Evolutionary conservation across 1,284 basidiomycete species (phyloP).

Genomic region (Ceratobasidium sp.): DNA sequence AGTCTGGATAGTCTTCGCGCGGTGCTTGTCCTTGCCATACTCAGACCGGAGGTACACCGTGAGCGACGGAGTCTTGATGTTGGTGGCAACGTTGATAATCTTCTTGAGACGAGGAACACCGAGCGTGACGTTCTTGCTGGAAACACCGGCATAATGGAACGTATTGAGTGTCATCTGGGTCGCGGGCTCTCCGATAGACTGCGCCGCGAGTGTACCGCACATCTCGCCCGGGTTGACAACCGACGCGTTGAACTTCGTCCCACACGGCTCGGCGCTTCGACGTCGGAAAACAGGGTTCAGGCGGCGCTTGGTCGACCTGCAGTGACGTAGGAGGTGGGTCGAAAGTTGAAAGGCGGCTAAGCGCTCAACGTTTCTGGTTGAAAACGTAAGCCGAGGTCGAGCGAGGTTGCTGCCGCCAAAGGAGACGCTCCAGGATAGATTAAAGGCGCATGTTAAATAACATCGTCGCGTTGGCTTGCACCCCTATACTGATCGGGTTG

Average conservation of each 20-base stretch:
- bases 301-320: no score
- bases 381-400: no score
- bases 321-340: no score
- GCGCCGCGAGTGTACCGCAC: conserved; percentile 98
- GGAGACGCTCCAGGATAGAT: no score
- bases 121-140: conserved; percentile 97
- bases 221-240: conserved; percentile 96
- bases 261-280: conserved; percentile 56
- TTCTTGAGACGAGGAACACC: conserved; percentile 98
- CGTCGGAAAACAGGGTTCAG: no score
- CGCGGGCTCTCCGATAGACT: conserved; percentile 99
- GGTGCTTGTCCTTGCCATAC: conserved; percentile 71
- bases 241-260: conserved; percentile 94
- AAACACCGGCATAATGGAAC: conserved; percentile 99
- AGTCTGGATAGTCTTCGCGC: conserved; percentile 91
- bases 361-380: no score
- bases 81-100: conserved; percentile 98
- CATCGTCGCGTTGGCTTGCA: conserved; percentile 91
- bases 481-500: conserved; percentile 80
- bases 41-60: conserved; percentile 89
- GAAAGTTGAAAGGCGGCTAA: no score
- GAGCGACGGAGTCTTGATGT: conserved; percentile 98
- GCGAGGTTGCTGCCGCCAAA: no score
- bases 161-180: conserved; percentile 99
- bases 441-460: conserved; percentile 93